These are phyloP conservation scores for Albugo laibachii DNA, from an alignment of 352 stramenopile species.

Conservation along the genomic window DNA sequence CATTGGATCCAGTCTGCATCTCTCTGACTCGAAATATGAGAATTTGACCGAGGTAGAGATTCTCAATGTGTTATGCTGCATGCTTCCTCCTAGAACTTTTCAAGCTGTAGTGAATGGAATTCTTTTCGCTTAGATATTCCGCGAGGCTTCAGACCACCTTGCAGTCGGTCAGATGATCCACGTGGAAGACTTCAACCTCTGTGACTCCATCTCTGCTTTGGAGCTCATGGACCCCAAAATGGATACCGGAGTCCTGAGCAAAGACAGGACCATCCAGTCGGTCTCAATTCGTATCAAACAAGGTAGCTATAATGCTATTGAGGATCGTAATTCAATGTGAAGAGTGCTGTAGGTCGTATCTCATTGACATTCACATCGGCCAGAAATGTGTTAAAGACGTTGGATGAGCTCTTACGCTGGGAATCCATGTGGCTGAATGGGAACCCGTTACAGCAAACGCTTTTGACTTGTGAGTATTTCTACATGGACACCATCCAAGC, in stretches of 20 bases:
- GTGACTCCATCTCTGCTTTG: conserved; percentile 87
- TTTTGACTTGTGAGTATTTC: conserved; percentile 80
- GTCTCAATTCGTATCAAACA: conserved; percentile 28
- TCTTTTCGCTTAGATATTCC: too few species aligned
- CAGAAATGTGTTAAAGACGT: conserved; percentile 44
- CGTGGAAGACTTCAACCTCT: conserved; percentile 73
- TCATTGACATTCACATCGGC: conserved; percentile 39
- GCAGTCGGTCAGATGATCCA: conserved; percentile 67
- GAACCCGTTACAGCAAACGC: conserved; percentile 68
- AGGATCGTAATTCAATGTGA: background rate
- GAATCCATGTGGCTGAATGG: conserved; percentile 72
- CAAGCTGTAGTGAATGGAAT: too few species aligned
- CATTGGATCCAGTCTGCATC: too few species aligned
- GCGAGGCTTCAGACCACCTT: conserved; percentile 12
- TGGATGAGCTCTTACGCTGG: conserved; percentile 54
- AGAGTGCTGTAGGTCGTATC: conserved; percentile 6
- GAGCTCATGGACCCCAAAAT: conserved; percentile 90
- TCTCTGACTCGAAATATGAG: too few species aligned
- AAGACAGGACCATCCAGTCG: conserved; percentile 26
- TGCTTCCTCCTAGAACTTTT: too few species aligned
- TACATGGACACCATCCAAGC: conserved; percentile 53
- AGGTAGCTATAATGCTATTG: background rate
- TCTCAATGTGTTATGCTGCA: too few species aligned
- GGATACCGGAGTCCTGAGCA: conserved; percentile 79
- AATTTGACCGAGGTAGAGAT: too few species aligned